Evolutionary conservation across 192 early-diverging fungal species (phyloP).

Genomic region (Pilobolus umbonatus): DNA sequence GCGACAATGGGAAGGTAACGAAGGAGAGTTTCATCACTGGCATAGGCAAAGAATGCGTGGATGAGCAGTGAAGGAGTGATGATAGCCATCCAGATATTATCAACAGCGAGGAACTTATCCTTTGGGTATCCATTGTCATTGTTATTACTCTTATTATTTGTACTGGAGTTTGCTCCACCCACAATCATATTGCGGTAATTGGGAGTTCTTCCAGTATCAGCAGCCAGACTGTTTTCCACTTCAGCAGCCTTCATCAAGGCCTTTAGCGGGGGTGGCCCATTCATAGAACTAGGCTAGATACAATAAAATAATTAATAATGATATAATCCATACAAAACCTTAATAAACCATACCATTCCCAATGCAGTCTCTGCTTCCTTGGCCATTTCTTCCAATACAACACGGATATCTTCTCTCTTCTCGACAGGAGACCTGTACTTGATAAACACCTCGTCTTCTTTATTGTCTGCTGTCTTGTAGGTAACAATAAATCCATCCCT

Average conservation of each 20-base stretch:
- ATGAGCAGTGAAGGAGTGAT: too few relatives aligned
- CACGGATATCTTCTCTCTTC: conserved; percentile 35
- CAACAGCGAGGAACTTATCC: too few relatives aligned
- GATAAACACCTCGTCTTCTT: conserved; percentile 18
- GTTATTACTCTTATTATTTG: too few relatives aligned
- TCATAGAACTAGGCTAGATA: conserved; percentile 31
- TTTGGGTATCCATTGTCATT: too few relatives aligned
- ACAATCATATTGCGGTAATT: too few relatives aligned
- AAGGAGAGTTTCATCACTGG: too few relatives aligned
- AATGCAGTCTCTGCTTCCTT: conserved; percentile 41
- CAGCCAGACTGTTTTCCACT: conserved; percentile 13
- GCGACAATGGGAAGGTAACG: not conserved
- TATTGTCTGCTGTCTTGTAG: conserved; percentile 18
- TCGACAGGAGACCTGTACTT: conserved; percentile 25
- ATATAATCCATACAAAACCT: not conserved
- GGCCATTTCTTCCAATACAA: conserved; percentile 38
- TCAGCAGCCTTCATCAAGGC: conserved; percentile 25
- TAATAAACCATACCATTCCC: conserved; percentile 25
- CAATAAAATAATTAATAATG: not conserved
- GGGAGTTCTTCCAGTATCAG: not conserved
- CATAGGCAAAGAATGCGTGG: too few relatives aligned
- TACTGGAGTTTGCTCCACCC: too few relatives aligned
- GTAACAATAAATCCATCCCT: conserved; percentile 28
- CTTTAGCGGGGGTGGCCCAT: conserved; percentile 31
- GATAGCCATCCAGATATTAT: too few relatives aligned